Evolutionary conservation across 2,329 filamentous ascomycete species (phyloP), one percentile per base, ranked within the genome.

Genomic region (Aspergillus sp.): DNA sequence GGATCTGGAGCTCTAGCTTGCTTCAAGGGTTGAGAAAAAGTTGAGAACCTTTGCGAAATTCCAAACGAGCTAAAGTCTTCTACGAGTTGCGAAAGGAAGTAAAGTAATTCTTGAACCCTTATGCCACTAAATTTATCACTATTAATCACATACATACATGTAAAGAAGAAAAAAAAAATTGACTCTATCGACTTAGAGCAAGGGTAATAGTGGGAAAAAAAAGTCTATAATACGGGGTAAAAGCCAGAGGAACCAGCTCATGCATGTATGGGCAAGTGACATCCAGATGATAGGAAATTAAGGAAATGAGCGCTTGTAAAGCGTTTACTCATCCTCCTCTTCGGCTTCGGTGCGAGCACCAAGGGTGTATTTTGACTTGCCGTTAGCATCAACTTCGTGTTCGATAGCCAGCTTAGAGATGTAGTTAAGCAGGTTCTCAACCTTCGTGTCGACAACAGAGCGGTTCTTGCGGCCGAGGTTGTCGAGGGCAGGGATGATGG

Each of bases 351-450:
- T 66, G 58, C 74, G 76, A 58, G 73, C 70, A 56, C 74, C 75
- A 56, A 80, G 65, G 52, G 73, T 73, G 73, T 74, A 80, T 59
- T 75, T 75, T 60, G 74, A 71, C 64, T 76, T 77, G 66, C 79
- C 78, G 64, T 76, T 73, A 37, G 73, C 68, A 66, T 81, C 78
- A 35, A 66, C 70, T 73, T 81, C 79, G 67, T 80, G 78, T 71
- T 82, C 79, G 52, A 82, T 67, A 55, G 80, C 79, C 50, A 82
- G 75, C 72, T 81, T 81, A 73, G 78, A 79, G 51, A 82, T 75
- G 69, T 81, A 78, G 48, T 73, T 75, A 59, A 82, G 74, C 67
- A 82, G 77, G 72, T 82, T 82, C 79, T 82, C 80, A 70, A 82
- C 79, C 69, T 80, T 74, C 64, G 79, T 81, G 69, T 82, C 80